Conservation (phyloP, 192 early-diverging fungal species). For the Podila epicladia region DNA sequence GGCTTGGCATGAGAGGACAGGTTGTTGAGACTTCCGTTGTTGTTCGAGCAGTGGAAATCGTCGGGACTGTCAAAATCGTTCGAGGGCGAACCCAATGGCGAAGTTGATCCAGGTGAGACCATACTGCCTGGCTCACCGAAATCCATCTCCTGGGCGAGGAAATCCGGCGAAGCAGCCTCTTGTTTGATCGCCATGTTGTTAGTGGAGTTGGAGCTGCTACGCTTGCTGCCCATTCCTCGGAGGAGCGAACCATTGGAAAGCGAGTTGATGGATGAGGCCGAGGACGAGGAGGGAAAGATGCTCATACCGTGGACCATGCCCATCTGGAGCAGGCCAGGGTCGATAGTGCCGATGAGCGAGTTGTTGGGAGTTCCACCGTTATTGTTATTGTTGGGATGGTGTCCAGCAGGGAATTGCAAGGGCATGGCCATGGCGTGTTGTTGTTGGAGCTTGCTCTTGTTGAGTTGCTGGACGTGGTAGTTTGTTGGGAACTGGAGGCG, state of each 20-base stretch:
- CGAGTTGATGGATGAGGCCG: conserved; percentile 30
- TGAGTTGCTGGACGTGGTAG: conserved; percentile 44
- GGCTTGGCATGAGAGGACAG: conserved; percentile 26
- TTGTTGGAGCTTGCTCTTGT: conserved; percentile 12
- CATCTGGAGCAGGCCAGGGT: conserved; percentile 47
- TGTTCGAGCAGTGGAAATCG: conserved; percentile 26
- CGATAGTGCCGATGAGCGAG: conserved; percentile 44
- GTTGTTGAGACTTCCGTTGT: neutral
- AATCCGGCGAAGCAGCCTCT: conserved; percentile 51
- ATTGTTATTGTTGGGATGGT: neutral
- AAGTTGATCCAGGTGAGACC: conserved; percentile 50
- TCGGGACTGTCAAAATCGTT: conserved; percentile 52
- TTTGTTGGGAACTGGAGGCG: conserved; percentile 48
- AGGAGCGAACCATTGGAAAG: conserved; percentile 21
- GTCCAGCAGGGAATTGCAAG: conserved; percentile 15
- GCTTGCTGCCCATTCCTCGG: conserved; percentile 31
- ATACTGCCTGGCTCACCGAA: conserved; percentile 47
- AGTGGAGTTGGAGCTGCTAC: conserved; percentile 29
- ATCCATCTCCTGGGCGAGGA: conserved; percentile 49
- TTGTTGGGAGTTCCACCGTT: conserved; percentile 34
- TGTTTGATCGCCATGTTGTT: conserved; percentile 40
- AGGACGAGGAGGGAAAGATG: conserved; percentile 34
- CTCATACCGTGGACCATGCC: conserved; percentile 43
- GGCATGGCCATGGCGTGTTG: conserved; percentile 41
- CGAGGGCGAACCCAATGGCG: conserved; percentile 49